These are phyloP conservation scores for Tolypocladium tundrense DNA, from an alignment of 2,329 filamentous ascomycete species.

Conservation along the genomic window DNA sequence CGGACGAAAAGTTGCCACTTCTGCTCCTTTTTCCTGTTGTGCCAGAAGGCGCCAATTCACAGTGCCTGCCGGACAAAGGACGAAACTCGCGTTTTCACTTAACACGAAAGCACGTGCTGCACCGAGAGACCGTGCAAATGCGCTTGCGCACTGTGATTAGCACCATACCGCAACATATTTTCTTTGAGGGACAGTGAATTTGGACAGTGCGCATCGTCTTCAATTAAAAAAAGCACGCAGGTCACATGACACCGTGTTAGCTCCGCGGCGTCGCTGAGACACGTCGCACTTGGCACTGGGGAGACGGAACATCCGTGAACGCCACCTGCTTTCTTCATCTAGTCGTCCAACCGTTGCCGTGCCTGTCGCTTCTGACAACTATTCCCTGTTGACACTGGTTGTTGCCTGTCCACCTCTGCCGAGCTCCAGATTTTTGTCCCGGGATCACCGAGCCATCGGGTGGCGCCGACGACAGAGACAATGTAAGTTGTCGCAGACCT, in stretches of 20 bases:
- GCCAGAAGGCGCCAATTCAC: slow-evolving; percentile 16
- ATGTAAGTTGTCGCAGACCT: neutral
- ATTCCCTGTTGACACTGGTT: neutral
- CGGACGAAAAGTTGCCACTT: slow-evolving; percentile 15
- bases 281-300: slow-evolving; percentile 10
- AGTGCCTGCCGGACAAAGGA: slow-evolving; percentile 13
- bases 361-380: neutral
- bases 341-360: neutral
- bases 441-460: neutral
- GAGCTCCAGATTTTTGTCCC: too few species aligned
- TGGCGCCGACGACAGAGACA: neutral
- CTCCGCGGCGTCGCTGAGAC: slow-evolving; percentile 8
- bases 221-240: neutral
- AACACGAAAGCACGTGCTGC: slow-evolving; percentile 23
- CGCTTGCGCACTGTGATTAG: neutral
- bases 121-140: slow-evolving; percentile 5
- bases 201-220: slow-evolving; percentile 9
- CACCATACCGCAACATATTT: neutral
- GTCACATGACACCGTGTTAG: slow-evolving; percentile 26
- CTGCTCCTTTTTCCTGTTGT: slow-evolving; percentile 3
- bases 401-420: neutral
- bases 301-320: slow-evolving; percentile 1
- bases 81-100: slow-evolving; percentile 13
- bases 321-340: neutral
- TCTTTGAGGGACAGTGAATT: neutral